Evolutionary conservation across 129 eudicot genomes (phyloP), one percentile per base, ranked within the genome.

Genomic region (Rutidosis leptorrhynchoides): DNA sequence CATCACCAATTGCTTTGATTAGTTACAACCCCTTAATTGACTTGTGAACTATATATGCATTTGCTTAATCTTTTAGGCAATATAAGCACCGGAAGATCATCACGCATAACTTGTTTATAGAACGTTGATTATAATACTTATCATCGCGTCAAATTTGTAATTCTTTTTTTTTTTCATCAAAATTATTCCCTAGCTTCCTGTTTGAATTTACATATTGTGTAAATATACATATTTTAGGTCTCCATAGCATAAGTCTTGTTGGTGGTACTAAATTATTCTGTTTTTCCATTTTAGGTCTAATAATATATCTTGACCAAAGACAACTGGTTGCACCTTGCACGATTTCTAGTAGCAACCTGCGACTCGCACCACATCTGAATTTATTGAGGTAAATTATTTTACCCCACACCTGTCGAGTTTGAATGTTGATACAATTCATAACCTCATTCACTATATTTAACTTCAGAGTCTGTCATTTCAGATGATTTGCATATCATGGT

Each of bases 401-500:
- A 70, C 67, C 51, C 14, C 29, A 53, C 45, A 37, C 16, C 24
- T 49, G 14, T 12, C 59, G 55, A 48, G 22, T 0, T 16, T 16
- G 10, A 48, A 43, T 43, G 24, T 3, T 10, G 20, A 51, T 5
- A 9, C 24, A 7, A 19, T 11, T 40, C 14, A 11, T n/a, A 48
- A 48, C 7, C 58, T 46, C 69, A 17, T 9, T 16, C 17, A 6
- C 3, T 23, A 17, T 42, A 63, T 40, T 22, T 42, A 40, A 45
- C 42, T 45, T n/a, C 48, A n/a, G 24, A 65, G 29, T 46, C 22
- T 46, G 27, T 10, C 70, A 65, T 67, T 29, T 51, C 52, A 54
- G 60, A 54, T 23, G 60, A 23, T 54, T 54, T 54, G 60, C 27
- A 3, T 54, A 17, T 24, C 16, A 52, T 60, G 72, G 20, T 22